Conservation (phyloP, 148 eudicot species). For the Silene uniflora region DNA sequence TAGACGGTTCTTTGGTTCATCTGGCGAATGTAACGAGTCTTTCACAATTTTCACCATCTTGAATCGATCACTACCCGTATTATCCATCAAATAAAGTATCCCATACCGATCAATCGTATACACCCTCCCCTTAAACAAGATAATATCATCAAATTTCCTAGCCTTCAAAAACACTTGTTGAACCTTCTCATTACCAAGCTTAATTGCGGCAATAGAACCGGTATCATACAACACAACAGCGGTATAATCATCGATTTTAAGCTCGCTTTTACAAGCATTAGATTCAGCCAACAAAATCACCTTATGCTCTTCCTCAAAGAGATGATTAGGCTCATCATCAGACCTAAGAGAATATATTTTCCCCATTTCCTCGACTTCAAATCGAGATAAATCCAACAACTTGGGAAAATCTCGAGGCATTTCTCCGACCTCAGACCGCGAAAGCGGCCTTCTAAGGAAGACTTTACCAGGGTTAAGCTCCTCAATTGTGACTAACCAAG, state of each 20-base stretch:
- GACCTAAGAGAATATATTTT: slow-evolving; percentile 1
- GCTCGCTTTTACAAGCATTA: too few relatives aligned
- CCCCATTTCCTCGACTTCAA: not conserved
- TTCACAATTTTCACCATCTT: not conserved
- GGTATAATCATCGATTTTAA: not conserved
- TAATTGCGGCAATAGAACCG: not conserved
- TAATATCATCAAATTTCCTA: slow-evolving; percentile 8
- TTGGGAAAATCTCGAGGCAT: not conserved
- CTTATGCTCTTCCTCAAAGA: not conserved
- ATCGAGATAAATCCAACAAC: not conserved
- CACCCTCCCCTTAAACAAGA: not conserved
- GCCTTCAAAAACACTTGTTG: not conserved
- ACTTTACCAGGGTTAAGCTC: slow-evolving; percentile 12
- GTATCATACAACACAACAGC: slow-evolving; percentile 1
- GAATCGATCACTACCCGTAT: not conserved
- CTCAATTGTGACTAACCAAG: slow-evolving; percentile 16
- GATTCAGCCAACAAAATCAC: not conserved
- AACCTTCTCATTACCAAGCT: not conserved
- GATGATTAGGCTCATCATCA: too few relatives aligned
- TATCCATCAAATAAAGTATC: not conserved
- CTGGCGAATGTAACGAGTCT: not conserved
- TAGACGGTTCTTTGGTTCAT: slow-evolving; percentile 1
- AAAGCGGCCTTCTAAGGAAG: not conserved
- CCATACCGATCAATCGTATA: slow-evolving; percentile 9
- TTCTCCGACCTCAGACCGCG: not conserved